A percentile compares a stretch with the other conserved stretches of the same genome.
phyloP scores from a whole-genome alignment of 352 stramenopile species.

The Globisporangium uncinulatum region DNA sequence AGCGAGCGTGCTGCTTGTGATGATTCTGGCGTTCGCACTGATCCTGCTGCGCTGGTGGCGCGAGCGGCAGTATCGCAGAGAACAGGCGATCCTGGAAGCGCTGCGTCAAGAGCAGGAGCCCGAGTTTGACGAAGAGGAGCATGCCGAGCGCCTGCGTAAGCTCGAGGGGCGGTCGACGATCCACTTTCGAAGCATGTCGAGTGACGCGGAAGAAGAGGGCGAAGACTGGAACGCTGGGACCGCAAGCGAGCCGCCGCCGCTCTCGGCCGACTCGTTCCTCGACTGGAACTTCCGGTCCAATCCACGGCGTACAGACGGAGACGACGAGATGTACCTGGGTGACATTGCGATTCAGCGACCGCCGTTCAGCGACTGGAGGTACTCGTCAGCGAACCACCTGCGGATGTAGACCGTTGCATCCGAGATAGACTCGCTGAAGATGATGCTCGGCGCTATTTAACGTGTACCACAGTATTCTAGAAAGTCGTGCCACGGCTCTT shows the following conservation, averaged over 20 bases:
- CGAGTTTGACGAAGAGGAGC: not conserved
- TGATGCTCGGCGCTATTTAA: not conserved
- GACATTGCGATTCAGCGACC: not conserved
- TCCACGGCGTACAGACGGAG: not conserved
- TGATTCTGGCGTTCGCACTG: slow-evolving; percentile 7
- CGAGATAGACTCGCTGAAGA: not conserved
- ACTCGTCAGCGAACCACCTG: slow-evolving; percentile 13
- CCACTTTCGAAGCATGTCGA: slow-evolving; percentile 7
- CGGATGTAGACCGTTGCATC: not conserved
- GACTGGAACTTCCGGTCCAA: slow-evolving; percentile 17
- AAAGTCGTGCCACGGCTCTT: too few relatives aligned
- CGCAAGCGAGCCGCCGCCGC: not conserved
- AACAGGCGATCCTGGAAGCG: slow-evolving; percentile 1
- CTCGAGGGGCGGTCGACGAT: slow-evolving; percentile 5
- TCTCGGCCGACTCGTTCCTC: slow-evolving; percentile 7
- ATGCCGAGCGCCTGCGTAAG: slow-evolving; percentile 5
- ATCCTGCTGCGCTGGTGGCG: slow-evolving; percentile 12
- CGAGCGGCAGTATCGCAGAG: slow-evolving; percentile 13
- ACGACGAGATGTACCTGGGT: slow-evolving; percentile 1
- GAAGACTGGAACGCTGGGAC: slow-evolving; percentile 4
- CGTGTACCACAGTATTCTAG: too few relatives aligned
- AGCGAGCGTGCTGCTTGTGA: slow-evolving; percentile 6
- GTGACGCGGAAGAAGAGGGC: not conserved
- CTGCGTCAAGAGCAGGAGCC: not conserved
- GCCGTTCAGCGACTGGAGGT: slow-evolving; percentile 13